Evolutionary conservation across 768 basidiomycete species (phyloP), one percentile per base, ranked within the genome.

Genomic region (Hypholoma sublateritium): DNA sequence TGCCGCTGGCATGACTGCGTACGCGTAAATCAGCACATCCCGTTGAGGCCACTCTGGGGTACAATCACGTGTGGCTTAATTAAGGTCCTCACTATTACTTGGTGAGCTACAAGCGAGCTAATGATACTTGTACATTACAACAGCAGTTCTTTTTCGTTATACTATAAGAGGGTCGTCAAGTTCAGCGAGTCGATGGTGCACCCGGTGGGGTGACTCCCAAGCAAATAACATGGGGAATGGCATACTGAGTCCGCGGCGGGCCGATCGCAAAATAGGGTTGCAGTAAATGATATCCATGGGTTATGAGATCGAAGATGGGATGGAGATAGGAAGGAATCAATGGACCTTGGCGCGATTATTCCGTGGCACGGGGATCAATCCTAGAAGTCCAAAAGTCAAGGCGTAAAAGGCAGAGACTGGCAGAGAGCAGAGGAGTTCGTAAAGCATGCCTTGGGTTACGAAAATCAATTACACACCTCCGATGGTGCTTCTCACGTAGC

Each of bases 361-460:
- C 69, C 76, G 81, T 12, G 88, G 88, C 22, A 81, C 80, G 13
- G 89, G 87, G 50, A 91, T 72, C 19, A 92, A 75, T 2, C 89
- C 90, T 55, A 92, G 79, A 35, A 90, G 69, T n/a, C 90, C 90
- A 65, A 92, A 89, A 17, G 75, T 74, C 41, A 90, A 75, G 7
- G 83, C 83, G 62, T 91, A 92, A 45, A 89, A 68, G 9, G 85
- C 86, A 11, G 83, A 84, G 11, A 87, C 89, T 92, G 62, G 24
- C 34, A 7, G 36, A 42, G 16, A 35, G 36, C n/a, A 45, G 41
- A 55, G 34, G 13, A 36, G 34, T 24, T 5, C 50, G 17, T 50
- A 39, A 50, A 49, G 42, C 24, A 41, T 34, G 17, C 16, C 19
- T 19, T 42, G n/a, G 37, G 39, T 17, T 28, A 50, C 14, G 4